phyloP scores from a whole-genome alignment of 495 filamentous ascomycete species.

The Bombardia bombarda region DNA sequence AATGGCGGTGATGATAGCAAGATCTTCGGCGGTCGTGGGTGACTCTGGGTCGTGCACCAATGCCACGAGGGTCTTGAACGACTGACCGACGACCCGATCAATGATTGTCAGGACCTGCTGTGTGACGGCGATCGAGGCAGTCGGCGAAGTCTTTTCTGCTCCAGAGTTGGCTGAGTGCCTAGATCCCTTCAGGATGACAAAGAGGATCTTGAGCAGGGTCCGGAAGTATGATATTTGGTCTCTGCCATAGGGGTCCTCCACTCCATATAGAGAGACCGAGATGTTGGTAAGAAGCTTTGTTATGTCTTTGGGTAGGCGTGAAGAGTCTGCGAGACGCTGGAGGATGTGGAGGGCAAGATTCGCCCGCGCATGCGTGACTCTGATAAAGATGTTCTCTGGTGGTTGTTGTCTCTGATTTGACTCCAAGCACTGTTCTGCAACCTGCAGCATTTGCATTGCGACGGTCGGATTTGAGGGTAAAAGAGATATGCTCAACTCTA shows the following conservation, averaged over 20 bases:
- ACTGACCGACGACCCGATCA: constrained; percentile 67
- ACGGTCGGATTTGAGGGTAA: constrained; percentile 50
- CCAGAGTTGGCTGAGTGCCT: constrained; percentile 17
- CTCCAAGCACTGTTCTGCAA: constrained; percentile 64
- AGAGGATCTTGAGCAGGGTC: constrained; percentile 74
- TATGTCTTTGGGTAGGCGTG: constrained; percentile 51
- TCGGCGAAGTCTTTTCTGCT: constrained; percentile 12
- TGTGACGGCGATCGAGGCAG: constrained; percentile 29
- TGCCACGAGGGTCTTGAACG: constrained; percentile 68
- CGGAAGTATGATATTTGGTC: constrained; percentile 68
- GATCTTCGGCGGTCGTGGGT: constrained; percentile 54
- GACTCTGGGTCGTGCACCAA: constrained; percentile 56
- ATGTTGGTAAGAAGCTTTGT: constrained; percentile 53
- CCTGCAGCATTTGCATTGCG: constrained; percentile 52
- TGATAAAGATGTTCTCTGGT: constrained; percentile 64
- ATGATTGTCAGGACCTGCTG: constrained; percentile 63
- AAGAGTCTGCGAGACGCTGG: constrained; percentile 61
- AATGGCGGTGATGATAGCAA: constrained; percentile 82
- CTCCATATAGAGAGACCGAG: constrained; percentile 59
- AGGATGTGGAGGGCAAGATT: constrained; percentile 70
- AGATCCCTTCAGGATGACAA: constrained; percentile 63
- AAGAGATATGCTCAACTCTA: constrained; percentile 71
- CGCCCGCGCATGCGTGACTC: constrained; percentile 60
- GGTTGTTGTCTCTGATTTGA: constrained; percentile 58
- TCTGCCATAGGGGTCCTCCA: constrained; percentile 55